phyloP scores from a whole-genome alignment of 2,329 filamentous ascomycete genomes.

The Proliferodiscus dingleyae region DNA sequence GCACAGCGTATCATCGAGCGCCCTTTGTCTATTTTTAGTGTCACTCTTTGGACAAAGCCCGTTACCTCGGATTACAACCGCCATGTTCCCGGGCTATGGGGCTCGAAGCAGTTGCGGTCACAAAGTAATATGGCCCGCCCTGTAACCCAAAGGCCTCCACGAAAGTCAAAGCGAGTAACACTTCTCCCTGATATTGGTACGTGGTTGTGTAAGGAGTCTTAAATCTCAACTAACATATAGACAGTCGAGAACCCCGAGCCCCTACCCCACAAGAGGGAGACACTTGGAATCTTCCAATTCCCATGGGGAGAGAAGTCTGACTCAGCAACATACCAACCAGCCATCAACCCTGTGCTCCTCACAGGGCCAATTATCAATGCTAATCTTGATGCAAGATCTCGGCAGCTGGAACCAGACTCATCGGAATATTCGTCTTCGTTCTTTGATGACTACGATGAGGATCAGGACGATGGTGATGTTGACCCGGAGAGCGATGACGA shows the following conservation, averaged over 20 bases:
- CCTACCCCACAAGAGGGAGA: slow-evolving; percentile 52
- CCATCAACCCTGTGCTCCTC: slow-evolving; percentile 24
- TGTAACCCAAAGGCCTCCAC: slow-evolving; percentile 47
- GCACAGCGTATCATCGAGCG: slow-evolving; percentile 14
- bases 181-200: slow-evolving; percentile 53
- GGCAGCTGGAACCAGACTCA: slow-evolving; percentile 21
- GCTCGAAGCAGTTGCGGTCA: slow-evolving; percentile 24
- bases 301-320: slow-evolving; percentile 62
- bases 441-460: slow-evolving; percentile 56
- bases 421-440: slow-evolving; percentile 40
- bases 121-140: slow-evolving; percentile 36
- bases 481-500: slow-evolving; percentile 32
- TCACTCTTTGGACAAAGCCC: slow-evolving; percentile 28
- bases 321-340: slow-evolving; percentile 41
- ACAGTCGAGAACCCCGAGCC: slow-evolving; percentile 54
- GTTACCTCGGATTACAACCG: slow-evolving; percentile 10
- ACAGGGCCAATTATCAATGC: slow-evolving; percentile 19
- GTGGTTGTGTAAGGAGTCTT: slow-evolving; percentile 6
- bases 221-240: slow-evolving; percentile 8
- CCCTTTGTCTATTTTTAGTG: slow-evolving; percentile 22
- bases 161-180: slow-evolving; percentile 53
- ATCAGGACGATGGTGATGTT: slow-evolving; percentile 31
- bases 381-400: slow-evolving; percentile 23
- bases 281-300: slow-evolving; percentile 61
- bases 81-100: slow-evolving; percentile 26